These are phyloP conservation scores for Sugiyamaella paludigena DNA, from an alignment of 1,139 yeast species.

Conservation along the genomic window DNA sequence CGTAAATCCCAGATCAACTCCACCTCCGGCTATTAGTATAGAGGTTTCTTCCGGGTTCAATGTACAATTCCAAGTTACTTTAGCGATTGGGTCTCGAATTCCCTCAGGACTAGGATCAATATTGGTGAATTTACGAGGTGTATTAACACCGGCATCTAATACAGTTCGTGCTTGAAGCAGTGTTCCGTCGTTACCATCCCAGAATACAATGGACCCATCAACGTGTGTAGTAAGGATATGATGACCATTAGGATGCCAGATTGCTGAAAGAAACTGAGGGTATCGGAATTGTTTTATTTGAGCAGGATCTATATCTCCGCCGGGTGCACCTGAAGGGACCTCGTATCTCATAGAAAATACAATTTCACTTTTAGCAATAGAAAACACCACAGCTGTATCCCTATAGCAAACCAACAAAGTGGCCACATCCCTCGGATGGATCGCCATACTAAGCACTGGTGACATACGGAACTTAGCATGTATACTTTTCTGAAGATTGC, in stretches of 20 bases:
- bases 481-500: conserved; percentile 60
- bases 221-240: conserved; percentile 75
- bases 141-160: conserved; percentile 62
- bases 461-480: conserved; percentile 41
- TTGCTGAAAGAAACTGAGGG: conserved; percentile 59
- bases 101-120: conserved; percentile 15
- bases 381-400: conserved; percentile 66
- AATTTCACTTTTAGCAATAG: conserved; percentile 59
- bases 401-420: conserved; percentile 70
- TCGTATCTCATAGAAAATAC: conserved; percentile 57
- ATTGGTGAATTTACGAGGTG: conserved; percentile 37
- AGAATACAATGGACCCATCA: conserved; percentile 83
- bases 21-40: conserved; percentile 70
- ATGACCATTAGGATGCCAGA: conserved; percentile 91
- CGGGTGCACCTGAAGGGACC: conserved; percentile 60
- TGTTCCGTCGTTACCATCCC: conserved; percentile 83
- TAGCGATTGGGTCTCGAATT: conserved; percentile 42
- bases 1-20: conserved; percentile 45
- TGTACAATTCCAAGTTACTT: conserved; percentile 69
- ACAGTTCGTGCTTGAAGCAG: conserved; percentile 72
- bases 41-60: conserved; percentile 78
- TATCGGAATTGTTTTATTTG: conserved; percentile 34
- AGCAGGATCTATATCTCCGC: conserved; percentile 53
- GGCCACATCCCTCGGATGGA: conserved; percentile 92
- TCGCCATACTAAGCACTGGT: conserved; percentile 62